Percentiles rank a stretch among this genome's conserved stretches.
Evolutionary conservation across 1,284 basidiomycete species (phyloP).

Genomic region (Tilletia indica): DNA sequence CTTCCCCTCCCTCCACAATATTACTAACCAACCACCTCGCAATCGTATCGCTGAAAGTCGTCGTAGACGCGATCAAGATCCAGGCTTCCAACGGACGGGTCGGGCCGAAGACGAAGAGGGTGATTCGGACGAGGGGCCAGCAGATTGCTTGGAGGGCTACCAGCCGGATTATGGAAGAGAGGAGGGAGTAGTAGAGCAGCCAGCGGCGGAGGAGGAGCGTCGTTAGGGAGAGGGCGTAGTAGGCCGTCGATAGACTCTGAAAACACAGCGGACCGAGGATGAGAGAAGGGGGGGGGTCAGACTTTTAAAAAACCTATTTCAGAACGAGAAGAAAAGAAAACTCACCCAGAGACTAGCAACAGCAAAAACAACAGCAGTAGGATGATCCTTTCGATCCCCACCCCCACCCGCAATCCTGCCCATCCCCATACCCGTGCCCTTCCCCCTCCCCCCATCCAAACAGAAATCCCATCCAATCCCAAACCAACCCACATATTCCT

Average conservation of each 20-base stretch:
- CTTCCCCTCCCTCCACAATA: slow-evolving; percentile 38
- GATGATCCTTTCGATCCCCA: slow-evolving; percentile 6
- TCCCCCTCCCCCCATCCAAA: not conserved
- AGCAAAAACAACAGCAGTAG: slow-evolving; percentile 35
- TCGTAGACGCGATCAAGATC: slow-evolving; percentile 78
- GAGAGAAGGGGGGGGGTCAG: not conserved
- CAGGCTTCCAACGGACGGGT: slow-evolving; percentile 71
- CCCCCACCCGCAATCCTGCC: not conserved
- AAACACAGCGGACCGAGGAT: not conserved
- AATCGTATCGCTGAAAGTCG: slow-evolving; percentile 56
- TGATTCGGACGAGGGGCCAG: slow-evolving; percentile 80
- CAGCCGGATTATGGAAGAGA: slow-evolving; percentile 76
- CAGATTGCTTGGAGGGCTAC: slow-evolving; percentile 78
- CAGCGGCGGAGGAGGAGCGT: slow-evolving; percentile 76
- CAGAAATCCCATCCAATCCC: slow-evolving; percentile 15
- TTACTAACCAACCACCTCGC: slow-evolving; percentile 55
- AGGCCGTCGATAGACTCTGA: slow-evolving; percentile 67
- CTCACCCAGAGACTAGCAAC: slow-evolving; percentile 39
- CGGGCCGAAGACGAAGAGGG: slow-evolving; percentile 68
- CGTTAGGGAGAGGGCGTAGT: slow-evolving; percentile 74
- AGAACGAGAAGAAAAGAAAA: not conserved
- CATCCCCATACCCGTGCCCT: too few species aligned
- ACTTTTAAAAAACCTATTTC: too few species aligned
- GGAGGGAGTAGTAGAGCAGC: slow-evolving; percentile 75
- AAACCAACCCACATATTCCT: slow-evolving; percentile 28